Evolutionary conservation across 1,139 yeast genomes (phyloP).

Genomic region (Hemisphaericaspora lyxosophila): DNA sequence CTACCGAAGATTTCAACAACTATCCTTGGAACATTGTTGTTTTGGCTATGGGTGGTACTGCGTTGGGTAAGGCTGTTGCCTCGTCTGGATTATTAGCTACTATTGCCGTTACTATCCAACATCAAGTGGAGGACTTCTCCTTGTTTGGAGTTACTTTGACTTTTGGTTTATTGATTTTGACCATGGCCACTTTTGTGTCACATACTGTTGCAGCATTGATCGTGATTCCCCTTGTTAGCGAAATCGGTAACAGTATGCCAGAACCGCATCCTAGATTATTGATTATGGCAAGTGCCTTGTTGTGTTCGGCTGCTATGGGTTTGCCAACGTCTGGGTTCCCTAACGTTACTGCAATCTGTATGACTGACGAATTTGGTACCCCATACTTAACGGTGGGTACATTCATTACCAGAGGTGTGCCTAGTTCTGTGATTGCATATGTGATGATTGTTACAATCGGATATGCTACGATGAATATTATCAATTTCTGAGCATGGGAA

Average conservation of each 20-base stretch:
- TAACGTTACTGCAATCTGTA: conserved; percentile 75
- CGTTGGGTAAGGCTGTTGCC: conserved; percentile 71
- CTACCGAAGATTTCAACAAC: conserved; percentile 65
- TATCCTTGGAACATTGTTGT: conserved; percentile 79
- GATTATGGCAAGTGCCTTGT: conserved; percentile 64
- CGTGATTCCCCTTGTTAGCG: conserved; percentile 66
- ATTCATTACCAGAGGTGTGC: conserved; percentile 71
- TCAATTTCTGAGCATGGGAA: conserved; percentile 29
- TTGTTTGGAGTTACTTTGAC: conserved; percentile 62
- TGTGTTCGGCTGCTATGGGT: conserved; percentile 78
- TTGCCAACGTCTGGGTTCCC: conserved; percentile 78
- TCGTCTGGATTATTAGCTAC: conserved; percentile 67
- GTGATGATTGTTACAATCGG: conserved; percentile 61
- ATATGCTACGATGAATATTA: conserved; percentile 59
- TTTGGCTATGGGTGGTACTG: conserved; percentile 78
- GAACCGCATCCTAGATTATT: conserved; percentile 59
- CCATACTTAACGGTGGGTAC: conserved; percentile 65
- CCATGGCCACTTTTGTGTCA: conserved; percentile 72
- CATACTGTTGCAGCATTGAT: conserved; percentile 79
- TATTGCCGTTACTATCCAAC: conserved; percentile 58
- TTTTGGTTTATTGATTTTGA: conserved; percentile 64
- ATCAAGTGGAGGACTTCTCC: conserved; percentile 54
- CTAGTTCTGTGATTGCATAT: conserved; percentile 60
- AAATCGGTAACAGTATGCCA: conserved; percentile 59
- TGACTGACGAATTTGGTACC: conserved; percentile 69